A percentile compares a stretch with the other conserved stretches of the same genome.
These are phyloP conservation scores for Leishmania guyanensis DNA, from an alignment of 208 protist genomes.

Conservation along the genomic window DNA sequence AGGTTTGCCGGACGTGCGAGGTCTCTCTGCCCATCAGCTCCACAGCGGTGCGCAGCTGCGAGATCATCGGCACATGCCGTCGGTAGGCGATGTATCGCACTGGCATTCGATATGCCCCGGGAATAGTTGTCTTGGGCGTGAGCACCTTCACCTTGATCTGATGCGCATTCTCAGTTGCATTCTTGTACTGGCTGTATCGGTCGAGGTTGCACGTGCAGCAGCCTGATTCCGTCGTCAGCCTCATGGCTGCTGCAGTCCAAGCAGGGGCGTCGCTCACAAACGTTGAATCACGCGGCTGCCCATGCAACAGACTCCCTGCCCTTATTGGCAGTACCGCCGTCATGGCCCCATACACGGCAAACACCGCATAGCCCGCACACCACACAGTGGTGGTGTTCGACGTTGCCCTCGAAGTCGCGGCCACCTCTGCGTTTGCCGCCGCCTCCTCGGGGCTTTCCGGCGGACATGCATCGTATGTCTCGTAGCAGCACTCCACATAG, in stretches of 20 bases:
- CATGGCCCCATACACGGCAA: constrained; percentile 29
- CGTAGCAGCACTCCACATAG: constrained; percentile 86
- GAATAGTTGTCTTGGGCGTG: constrained; percentile 25
- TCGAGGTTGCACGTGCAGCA: neutral
- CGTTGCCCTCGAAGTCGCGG: constrained; percentile 9
- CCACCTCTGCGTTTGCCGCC: neutral
- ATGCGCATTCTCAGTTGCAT: constrained; percentile 23
- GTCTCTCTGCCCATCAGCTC: constrained; percentile 33
- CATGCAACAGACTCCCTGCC: constrained; percentile 55
- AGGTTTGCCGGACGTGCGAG: constrained; percentile 37
- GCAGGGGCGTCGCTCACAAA: neutral
- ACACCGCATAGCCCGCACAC: constrained; percentile 70
- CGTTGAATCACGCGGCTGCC: neutral
- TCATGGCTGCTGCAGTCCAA: neutral
- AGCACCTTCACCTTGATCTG: constrained; percentile 40
- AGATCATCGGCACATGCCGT: constrained; percentile 56
- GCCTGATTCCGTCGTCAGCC: neutral
- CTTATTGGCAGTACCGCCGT: constrained; percentile 38
- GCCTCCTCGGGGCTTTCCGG: neutral
- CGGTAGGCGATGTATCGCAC: constrained; percentile 44
- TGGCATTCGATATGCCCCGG: constrained; percentile 36
- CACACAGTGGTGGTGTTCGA: constrained; percentile 36
- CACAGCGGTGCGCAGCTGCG: constrained; percentile 56
- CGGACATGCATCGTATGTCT: constrained; percentile 22
- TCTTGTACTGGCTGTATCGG: constrained; percentile 5